Base-by-base conservation (phyloP, 176 grass and related monocot genomes). In the Paspalum notatum region DNA sequence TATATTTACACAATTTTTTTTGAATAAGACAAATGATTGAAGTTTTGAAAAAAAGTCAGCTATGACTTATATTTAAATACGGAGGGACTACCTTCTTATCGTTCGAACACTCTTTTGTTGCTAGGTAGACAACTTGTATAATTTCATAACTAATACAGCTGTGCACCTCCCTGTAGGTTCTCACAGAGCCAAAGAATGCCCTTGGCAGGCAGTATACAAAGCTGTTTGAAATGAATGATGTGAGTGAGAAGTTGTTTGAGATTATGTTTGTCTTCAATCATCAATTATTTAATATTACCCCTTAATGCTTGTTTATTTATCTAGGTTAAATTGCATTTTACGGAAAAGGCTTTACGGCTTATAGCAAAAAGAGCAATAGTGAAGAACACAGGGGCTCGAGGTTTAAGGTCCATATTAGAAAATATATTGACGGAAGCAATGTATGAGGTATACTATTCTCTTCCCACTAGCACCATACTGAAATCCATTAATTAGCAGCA, bases 141-240 rank as follows among this genome's bases (percentile, higher is more conserved):
- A 21, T 74, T 43, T 60, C 27, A 9, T 49, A 48, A 17, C 57
- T 68, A 76, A 79, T 64, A 9, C 13, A 45, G 74, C 18, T 75
- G 59, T 72, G 44, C 48, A 65, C 18, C 15, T 59, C 8, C 62
- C 45, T 81, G 66, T 68, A 92, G 90, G 87, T 89, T 81, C 90
- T 92, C 77, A 92, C 76, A 58, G 86, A 89, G 58, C 90, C 90
- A 24, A 92, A 84, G 67, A 92, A 92, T 72, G 84, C 87, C 66
- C 83, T 92, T 81, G 84, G 84, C 20, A 87, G 85, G 52, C 90
- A 92, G 81, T 92, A 89, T 40, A 84, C 75, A 12, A 92, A 87
- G 84, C 81, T 92, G 59, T 92, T 92, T 74, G 83, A 89, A 86
- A 92, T 92, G 90, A 92, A 92, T 87, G 84, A 89, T 74, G 90